Evolutionary conservation across 352 stramenopile species (phyloP), one percentile per base, ranked within the genome.

Genomic region (Pythium dissimile): DNA sequence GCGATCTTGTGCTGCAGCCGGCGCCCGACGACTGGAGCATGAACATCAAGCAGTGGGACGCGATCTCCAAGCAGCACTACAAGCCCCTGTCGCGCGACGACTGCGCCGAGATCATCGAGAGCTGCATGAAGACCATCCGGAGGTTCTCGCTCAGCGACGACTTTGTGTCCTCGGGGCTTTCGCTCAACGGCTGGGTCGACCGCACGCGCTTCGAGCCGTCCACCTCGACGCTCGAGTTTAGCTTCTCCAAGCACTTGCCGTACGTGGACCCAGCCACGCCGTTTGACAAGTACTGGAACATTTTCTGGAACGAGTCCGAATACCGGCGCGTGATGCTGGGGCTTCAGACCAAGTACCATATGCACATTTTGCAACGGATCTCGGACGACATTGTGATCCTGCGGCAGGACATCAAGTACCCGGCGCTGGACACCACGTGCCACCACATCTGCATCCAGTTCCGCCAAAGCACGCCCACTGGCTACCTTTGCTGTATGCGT

Each of bases 391-490:
- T 65, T 48, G 47, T 59, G 39, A 59, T 65, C 21, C 26, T 65
- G 41, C 58, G 58, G 16, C 49, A 65, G 27, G 58, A 65, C 35
- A 65, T 59, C 58, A 65, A 65, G 58, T 65, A 65, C 49, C 58
- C 58, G 16, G 21, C 38, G 5, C 35, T 65, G 2, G 58, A 65
- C 43, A 21, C 26, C 20, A 50, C 49, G 32, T 65, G 49, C 42
- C 58, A 65, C 42, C 49, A 59, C 34, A 59, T 65, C 27, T 65
- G 38, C 7, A 59, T 65, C 26, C 34, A 59, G 41, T 65, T 65
- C 28, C 58, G 58, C 3, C 31, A 34, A 20, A 31, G 37, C 13
- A 65, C 58, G 6, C 42, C 50, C 0, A 31, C 11, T 10, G 58
- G 58, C 9, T 42, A 50, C 13, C 1, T 65, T 31, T 32, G 53